phyloP scores from a whole-genome alignment of 305 asterid genomes.

The Andrographis paniculata region DNA sequence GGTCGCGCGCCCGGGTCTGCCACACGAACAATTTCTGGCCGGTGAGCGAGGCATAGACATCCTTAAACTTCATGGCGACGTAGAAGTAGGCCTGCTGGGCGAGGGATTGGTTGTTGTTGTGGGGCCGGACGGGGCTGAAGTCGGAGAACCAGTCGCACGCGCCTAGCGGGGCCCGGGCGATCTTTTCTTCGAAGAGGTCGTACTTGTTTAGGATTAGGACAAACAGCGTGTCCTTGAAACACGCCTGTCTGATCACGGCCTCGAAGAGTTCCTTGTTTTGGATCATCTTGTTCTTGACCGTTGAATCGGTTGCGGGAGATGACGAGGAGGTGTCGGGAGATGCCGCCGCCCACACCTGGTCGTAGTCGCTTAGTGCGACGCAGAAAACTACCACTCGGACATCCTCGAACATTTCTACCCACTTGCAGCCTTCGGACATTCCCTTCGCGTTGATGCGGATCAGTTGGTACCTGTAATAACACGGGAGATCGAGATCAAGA shows the following conservation, averaged over 20 bases:
- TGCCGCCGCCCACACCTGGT: slow-evolving; percentile 53
- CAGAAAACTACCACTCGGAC: slow-evolving; percentile 79
- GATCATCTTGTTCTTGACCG: slow-evolving; percentile 72
- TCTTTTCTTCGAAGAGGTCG: slow-evolving; percentile 77
- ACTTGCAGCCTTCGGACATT: slow-evolving; percentile 79
- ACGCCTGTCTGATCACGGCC: slow-evolving; percentile 60
- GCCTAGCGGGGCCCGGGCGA: slow-evolving; percentile 50
- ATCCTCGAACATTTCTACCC: slow-evolving; percentile 97
- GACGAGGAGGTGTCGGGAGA: no score
- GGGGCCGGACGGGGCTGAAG: slow-evolving; percentile 62
- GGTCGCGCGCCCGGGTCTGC: slow-evolving; percentile 76
- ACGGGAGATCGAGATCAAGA: no score
- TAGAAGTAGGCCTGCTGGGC: slow-evolving; percentile 92
- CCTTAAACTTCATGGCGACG: slow-evolving; percentile 89
- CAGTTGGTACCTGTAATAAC: slow-evolving; percentile 60
- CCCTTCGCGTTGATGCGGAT: slow-evolving; percentile 82
- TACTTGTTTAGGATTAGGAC: slow-evolving; percentile 72
- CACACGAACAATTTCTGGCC: slow-evolving; percentile 78
- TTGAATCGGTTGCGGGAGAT: slow-evolving; percentile 24
- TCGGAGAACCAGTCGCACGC: slow-evolving; percentile 80
- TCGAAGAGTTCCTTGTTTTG: slow-evolving; percentile 72
- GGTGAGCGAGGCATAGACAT: slow-evolving; percentile 58
- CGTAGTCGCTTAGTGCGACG: slow-evolving; percentile 73
- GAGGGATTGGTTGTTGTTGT: slow-evolving; percentile 59
- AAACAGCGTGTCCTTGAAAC: slow-evolving; percentile 76